phyloP scores from a whole-genome alignment of 2,329 filamentous ascomycete genomes.

The Mycosphaerelloides madeirae region DNA sequence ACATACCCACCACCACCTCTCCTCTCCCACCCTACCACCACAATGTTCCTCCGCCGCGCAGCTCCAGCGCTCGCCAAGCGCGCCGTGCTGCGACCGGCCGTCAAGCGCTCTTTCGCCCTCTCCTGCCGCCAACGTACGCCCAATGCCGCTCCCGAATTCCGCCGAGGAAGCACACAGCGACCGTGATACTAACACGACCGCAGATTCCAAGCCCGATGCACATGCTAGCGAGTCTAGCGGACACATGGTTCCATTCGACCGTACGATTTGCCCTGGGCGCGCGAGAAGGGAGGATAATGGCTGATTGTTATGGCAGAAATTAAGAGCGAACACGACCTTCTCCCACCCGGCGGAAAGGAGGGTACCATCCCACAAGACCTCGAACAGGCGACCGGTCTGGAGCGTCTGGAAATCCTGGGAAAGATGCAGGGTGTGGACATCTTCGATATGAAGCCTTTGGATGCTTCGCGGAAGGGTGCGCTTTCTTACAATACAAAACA shows the following conservation, averaged over 20 bases:
- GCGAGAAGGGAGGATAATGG: constrained; percentile 3
- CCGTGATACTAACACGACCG: constrained; percentile 7
- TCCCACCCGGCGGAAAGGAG: constrained; percentile 72
- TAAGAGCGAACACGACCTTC: constrained; percentile 73
- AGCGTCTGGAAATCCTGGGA: constrained; percentile 96
- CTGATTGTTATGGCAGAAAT: constrained; percentile 60
- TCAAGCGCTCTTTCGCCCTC: constrained; percentile 44
- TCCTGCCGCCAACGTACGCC: constrained; percentile 45
- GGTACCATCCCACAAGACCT: constrained; percentile 89
- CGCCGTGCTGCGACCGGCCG: constrained; percentile 36
- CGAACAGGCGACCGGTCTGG: constrained; percentile 93
- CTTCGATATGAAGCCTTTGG: constrained; percentile 97
- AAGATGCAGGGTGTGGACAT: constrained; percentile 99
- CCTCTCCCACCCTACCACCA: constrained; percentile 13
- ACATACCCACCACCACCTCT: constrained; percentile 1
- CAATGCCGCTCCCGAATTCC: constrained; percentile 12
- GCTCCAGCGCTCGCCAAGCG: constrained; percentile 45
- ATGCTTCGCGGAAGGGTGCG: constrained; percentile 79
- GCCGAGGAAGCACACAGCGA: constrained; percentile 9
- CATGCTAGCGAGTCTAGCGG: constrained; percentile 35
- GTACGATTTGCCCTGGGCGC: constrained; percentile 28
- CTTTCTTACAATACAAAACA: constrained; percentile 1
- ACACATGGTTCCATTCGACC: constrained; percentile 43
- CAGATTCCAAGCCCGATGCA: constrained; percentile 27
- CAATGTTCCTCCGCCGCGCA: constrained; percentile 47